phyloP scores from a whole-genome alignment of 805 yeast species.

The Teunomyces stri region DNA sequence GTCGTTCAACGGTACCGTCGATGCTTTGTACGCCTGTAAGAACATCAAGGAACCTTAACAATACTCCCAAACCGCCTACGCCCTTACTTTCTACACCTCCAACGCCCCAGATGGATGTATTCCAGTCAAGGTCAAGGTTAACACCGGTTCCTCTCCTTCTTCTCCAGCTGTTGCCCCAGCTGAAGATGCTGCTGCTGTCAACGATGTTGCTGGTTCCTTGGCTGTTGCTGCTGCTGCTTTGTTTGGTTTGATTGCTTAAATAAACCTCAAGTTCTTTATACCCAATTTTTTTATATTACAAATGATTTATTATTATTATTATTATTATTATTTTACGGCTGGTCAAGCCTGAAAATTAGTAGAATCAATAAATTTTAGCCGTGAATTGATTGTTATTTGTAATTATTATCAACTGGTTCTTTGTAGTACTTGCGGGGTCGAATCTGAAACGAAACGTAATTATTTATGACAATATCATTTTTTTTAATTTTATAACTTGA shows the following conservation, averaged over 20 bases:
- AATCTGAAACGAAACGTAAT: no score
- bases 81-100: slow-evolving; percentile 22
- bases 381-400: no score
- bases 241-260: not conserved
- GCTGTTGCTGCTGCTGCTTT: not conserved
- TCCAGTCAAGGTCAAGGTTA: slow-evolving; percentile 10
- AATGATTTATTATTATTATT: no score
- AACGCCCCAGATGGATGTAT: slow-evolving; percentile 23
- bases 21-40: slow-evolving; percentile 38
- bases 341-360: no score
- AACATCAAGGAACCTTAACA: slow-evolving; percentile 43
- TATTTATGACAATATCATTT: no score
- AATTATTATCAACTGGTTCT: no score
- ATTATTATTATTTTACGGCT: no score
- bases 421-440: no score
- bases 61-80: slow-evolving; percentile 23
- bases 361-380: no score
- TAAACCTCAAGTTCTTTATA: not conserved
- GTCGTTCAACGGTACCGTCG: slow-evolving; percentile 24
- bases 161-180: not conserved
- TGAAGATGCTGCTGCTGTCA: not conserved
- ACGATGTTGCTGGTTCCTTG: not conserved
- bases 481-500: no score
- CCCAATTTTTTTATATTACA: not conserved
- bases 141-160: not conserved